phyloP scores from a whole-genome alignment of 169 alveolate genomes.

The Neospora caninum region DNA sequence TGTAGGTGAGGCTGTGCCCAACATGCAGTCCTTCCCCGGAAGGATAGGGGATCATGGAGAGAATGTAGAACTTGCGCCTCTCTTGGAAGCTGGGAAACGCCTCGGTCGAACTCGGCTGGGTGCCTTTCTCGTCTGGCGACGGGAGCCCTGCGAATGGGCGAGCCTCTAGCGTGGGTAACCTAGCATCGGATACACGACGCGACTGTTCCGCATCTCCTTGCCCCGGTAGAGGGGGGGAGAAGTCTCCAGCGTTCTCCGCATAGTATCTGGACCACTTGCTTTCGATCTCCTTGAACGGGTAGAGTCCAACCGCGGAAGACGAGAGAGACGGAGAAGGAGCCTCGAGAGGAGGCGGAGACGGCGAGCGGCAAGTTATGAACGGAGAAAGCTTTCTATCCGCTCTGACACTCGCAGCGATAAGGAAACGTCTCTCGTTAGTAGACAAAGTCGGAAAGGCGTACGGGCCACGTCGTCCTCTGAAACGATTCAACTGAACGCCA shows the following conservation, averaged over 20 bases:
- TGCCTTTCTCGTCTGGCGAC: background rate
- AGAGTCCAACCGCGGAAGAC: conserved; percentile 28
- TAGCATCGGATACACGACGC: background rate
- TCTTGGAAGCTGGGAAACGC: background rate
- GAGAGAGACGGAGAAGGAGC: background rate
- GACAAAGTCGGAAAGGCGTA: background rate
- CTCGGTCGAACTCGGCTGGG: background rate
- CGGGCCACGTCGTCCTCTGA: background rate
- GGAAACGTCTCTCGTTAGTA: background rate
- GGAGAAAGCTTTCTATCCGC: background rate
- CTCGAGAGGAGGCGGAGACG: background rate
- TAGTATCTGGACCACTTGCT: conserved; percentile 45
- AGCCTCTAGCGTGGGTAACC: background rate
- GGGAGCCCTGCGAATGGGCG: background rate
- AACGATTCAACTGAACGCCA: too few species aligned
- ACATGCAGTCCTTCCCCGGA: conserved; percentile 91
- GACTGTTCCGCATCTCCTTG: background rate
- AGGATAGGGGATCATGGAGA: conserved; percentile 93
- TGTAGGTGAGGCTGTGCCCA: conserved; percentile 92
- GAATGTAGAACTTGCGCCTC: conserved; percentile 79
- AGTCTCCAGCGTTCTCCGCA: conserved; percentile 30
- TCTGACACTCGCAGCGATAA: too few species aligned
- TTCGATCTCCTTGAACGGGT: conserved; percentile 49
- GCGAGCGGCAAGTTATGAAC: background rate
- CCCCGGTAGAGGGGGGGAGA: conserved; percentile 45